Evolutionary conservation across 176 grass and related monocot species (phyloP).

Genomic region (Saccharum officinarum): DNA sequence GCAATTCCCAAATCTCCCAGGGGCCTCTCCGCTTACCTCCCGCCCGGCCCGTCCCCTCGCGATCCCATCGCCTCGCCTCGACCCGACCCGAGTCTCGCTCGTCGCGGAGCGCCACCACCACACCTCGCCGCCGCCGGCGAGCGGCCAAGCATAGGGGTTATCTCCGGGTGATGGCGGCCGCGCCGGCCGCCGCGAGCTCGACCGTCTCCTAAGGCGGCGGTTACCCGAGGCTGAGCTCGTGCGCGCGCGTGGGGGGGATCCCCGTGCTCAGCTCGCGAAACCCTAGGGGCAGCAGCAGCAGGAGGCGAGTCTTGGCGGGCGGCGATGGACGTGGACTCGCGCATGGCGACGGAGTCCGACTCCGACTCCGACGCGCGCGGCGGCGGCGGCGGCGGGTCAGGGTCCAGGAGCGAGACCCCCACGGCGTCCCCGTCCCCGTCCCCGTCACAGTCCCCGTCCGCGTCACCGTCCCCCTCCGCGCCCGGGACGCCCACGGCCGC

Average conservation of each 20-base stretch:
- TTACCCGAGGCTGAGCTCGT: neutral
- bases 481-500: constrained; percentile 18
- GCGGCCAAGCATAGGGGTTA: constrained; percentile 13
- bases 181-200: neutral
- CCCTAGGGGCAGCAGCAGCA: constrained; percentile 40
- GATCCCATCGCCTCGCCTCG: constrained; percentile 46
- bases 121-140: constrained; percentile 25
- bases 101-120: constrained; percentile 34
- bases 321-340: constrained; percentile 53
- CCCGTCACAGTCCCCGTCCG: neutral
- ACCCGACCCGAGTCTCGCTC: constrained; percentile 5
- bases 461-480: constrained; percentile 1
- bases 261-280: constrained; percentile 35
- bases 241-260: neutral
- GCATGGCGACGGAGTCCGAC: constrained; percentile 55
- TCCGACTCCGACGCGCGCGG: constrained; percentile 45
- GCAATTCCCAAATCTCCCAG: constrained; percentile 48
- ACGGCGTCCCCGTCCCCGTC: neutral
- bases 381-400: neutral
- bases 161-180: neutral
- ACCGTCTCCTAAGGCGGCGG: neutral
- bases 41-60: neutral
- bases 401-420: constrained; percentile 44
- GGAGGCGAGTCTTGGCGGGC: neutral
- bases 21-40: constrained; percentile 34